Conservation (phyloP, 345 rosid genomes). For the Sonneratia alba region DNA sequence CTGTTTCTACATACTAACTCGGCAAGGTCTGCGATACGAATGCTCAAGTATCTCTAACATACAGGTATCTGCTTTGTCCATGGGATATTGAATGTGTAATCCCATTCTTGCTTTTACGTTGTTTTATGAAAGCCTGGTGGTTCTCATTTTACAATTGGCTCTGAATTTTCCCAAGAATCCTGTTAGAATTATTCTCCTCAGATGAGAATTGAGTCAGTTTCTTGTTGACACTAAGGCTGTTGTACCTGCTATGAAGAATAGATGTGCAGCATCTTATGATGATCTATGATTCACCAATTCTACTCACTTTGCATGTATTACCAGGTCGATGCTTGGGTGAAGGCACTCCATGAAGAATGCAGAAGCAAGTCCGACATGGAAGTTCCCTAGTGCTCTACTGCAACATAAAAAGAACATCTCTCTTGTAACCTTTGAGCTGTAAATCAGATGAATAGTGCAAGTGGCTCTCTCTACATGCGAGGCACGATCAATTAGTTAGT, state of each 20-base stretch:
- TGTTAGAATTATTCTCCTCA: background rate
- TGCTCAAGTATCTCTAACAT: conserved; percentile 63
- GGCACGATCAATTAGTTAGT: background rate
- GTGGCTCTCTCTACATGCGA: background rate
- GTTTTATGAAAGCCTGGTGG: background rate
- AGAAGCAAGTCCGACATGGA: conserved; percentile 27
- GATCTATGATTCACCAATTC: background rate
- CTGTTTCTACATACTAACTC: conserved; percentile 60
- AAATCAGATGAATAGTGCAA: conserved; percentile 13
- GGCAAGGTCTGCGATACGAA: conserved; percentile 73
- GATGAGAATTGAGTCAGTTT: background rate
- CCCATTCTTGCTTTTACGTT: background rate
- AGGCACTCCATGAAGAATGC: conserved; percentile 42
- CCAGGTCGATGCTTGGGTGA: conserved; percentile 76
- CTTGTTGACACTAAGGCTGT: background rate
- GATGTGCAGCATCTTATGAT: background rate
- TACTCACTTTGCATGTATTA: background rate
- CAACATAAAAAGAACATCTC: background rate
- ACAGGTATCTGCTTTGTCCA: conserved; percentile 37
- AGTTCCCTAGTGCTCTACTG: conserved; percentile 28
- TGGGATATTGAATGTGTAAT: background rate
- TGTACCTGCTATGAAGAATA: background rate
- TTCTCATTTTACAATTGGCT: background rate
- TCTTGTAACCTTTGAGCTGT: conserved; percentile 17
- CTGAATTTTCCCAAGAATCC: background rate